phyloP scores from a whole-genome alignment of 2,329 filamentous ascomycete species.

The Biscogniauxia marginata region DNA sequence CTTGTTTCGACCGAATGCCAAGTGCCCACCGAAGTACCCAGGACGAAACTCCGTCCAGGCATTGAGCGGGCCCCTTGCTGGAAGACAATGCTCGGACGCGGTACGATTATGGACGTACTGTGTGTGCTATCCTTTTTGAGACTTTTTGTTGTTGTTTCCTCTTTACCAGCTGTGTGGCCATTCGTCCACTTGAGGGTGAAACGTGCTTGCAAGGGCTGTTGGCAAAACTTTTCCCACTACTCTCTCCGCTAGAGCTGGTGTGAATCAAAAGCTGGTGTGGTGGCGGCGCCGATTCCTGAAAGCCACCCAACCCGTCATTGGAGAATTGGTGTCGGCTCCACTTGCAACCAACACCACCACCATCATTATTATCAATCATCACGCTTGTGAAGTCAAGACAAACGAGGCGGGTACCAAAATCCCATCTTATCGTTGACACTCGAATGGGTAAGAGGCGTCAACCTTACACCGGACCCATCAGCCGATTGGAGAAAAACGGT shows the following conservation, averaged over 20 bases:
- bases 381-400: constrained; percentile 12
- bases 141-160: background rate
- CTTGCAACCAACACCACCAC: constrained; percentile 17
- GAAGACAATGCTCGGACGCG: constrained; percentile 18
- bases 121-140: constrained; percentile 3
- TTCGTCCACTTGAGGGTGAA: constrained; percentile 21
- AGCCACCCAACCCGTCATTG: constrained; percentile 9
- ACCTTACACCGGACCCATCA: background rate
- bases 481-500: background rate
- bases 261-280: constrained; percentile 19
- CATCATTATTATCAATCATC: constrained; percentile 8
- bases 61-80: constrained; percentile 20
- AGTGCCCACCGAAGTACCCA: constrained; percentile 10
- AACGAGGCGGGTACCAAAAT: background rate
- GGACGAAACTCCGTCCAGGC: constrained; percentile 18
- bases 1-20: constrained; percentile 10
- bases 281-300: constrained; percentile 18
- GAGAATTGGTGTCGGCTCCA: constrained; percentile 19
- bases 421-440: constrained; percentile 20
- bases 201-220: constrained; percentile 14
- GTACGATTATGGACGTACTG: constrained; percentile 13
- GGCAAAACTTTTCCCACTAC: constrained; percentile 7
- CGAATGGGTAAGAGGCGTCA: background rate
- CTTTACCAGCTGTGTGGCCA: constrained; percentile 3
- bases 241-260: constrained; percentile 5